Evolutionary conservation across 2,329 filamentous ascomycete genomes (phyloP).

Genomic region (Sporothrix euskadiensis): DNA sequence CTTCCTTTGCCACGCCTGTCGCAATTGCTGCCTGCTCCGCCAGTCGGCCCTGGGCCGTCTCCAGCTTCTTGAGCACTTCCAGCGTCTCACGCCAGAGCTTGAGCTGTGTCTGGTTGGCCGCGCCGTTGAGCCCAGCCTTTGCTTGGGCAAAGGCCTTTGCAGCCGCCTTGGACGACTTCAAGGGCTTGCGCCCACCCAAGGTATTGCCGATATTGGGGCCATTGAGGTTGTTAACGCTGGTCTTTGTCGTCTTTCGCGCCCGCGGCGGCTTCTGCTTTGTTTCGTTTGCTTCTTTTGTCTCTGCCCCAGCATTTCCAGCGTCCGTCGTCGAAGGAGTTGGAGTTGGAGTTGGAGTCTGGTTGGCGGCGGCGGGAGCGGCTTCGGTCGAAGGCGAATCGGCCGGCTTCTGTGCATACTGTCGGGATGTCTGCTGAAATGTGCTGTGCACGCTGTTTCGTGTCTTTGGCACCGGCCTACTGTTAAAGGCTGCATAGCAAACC

Average conservation of each 20-base stretch:
- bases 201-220: not conserved
- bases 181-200: conserved; percentile 5
- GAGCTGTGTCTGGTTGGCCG: conserved; percentile 26
- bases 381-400: not conserved
- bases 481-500: not conserved
- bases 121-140: conserved; percentile 4
- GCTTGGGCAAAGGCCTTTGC: conserved; percentile 12
- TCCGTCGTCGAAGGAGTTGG: not conserved
- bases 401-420: not conserved
- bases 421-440: not conserved
- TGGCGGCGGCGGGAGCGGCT: not conserved
- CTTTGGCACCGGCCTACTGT: not conserved
- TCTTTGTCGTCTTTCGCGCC: not conserved
- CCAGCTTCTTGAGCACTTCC: conserved; percentile 35
- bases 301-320: not conserved
- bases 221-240: not conserved
- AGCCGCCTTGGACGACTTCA: not conserved
- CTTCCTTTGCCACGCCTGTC: conserved; percentile 1
- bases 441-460: not conserved
- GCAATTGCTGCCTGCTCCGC: conserved; percentile 22
- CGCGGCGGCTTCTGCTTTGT: not conserved
- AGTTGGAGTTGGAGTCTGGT: not conserved
- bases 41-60: conserved; percentile 30
- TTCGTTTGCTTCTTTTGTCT: not conserved
- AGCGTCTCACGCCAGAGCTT: conserved; percentile 38